These are phyloP conservation scores for Rhizophora mangle DNA, from an alignment of 345 rosid species.

Conservation along the genomic window DNA sequence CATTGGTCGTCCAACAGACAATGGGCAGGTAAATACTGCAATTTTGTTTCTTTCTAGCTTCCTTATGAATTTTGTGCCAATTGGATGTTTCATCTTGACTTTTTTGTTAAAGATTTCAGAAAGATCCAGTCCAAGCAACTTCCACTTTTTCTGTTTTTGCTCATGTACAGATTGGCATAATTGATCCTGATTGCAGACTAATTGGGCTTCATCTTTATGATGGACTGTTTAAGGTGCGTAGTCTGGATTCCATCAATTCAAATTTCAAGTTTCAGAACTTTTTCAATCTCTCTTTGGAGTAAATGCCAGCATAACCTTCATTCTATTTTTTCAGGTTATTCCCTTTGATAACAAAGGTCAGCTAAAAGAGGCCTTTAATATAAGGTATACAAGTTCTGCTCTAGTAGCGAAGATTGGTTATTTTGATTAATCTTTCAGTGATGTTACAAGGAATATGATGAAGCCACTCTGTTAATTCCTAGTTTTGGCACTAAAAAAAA, in stretches of 20 bases:
- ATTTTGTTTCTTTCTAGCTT: not conserved
- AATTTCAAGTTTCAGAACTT: not conserved
- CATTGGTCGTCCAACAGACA: conserved; percentile 84
- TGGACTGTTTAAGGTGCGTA: conserved; percentile 82
- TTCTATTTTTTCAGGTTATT: conserved; percentile 55
- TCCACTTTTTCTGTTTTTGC: conserved; percentile 1
- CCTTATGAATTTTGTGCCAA: not conserved
- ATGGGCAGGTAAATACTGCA: conserved; percentile 67
- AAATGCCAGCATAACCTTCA: not conserved
- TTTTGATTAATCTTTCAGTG: no score
- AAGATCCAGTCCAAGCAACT: not conserved
- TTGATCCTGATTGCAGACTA: conserved; percentile 93
- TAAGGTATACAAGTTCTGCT: conserved; percentile 42
- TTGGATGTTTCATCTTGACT: not conserved
- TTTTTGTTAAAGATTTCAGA: not conserved
- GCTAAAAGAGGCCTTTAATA: conserved; percentile 89
- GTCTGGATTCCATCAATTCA: conserved; percentile 2
- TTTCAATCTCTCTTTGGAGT: no score
- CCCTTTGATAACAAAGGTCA: conserved; percentile 96
- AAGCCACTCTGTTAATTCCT: no score
- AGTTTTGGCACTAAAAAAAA: no score
- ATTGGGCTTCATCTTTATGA: conserved; percentile 96
- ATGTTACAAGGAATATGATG: no score
- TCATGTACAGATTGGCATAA: conserved; percentile 73
- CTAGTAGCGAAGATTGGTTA: not conserved